Base-by-base conservation (phyloP, 495 filamentous ascomycete genomes). In the Chaetomidium leptoderma region DNA sequence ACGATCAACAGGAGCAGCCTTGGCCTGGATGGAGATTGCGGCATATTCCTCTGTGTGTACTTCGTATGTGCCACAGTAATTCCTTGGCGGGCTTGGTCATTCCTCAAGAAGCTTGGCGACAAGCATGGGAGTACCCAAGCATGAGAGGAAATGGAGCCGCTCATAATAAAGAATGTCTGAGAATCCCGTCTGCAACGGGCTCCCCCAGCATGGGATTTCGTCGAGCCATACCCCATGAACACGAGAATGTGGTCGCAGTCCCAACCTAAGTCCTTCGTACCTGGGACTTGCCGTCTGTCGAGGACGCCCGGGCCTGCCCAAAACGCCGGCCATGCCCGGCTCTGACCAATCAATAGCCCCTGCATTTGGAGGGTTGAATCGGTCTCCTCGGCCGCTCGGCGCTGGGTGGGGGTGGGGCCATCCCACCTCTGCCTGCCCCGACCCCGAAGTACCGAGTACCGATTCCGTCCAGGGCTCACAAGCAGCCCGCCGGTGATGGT, bases 1-100 rank as follows among this genome's bases (percentile, higher is more conserved):
- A 14, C 24, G 36, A 53, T 48, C 33, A 32, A 27, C 37, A 51
- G 43, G 45, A 51, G 62, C 61, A 58, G 57, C 43, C 50, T 39
- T 50, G 64, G 58, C 30, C 55, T 36, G 55, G 55, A 62, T 64
- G 55, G 55, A 62, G 62, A 62, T 64, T 66, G 62, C 64, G 50
- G 51, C 52, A 62, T 35, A 57, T 48, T 49, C n/a, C n/a, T n/a
- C n/a, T n/a, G n/a, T n/a, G n/a, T n/a, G n/a, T n/a, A n/a, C n/a
- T n/a, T n/a, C n/a, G n/a, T n/a, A n/a, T n/a, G n/a, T n/a, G n/a
- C n/a, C n/a, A n/a, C n/a, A n/a, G n/a, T n/a, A n/a, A n/a, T n/a
- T n/a, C n/a, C 57, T 48, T 50, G 48, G 48, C 60, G 32, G 50
- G 33, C 61, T 63, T 64, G 64, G 62, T 61, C 60, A 58, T 65